Conservation (phyloP, 306 rosid genomes). For the Cicer bijugum region DNA sequence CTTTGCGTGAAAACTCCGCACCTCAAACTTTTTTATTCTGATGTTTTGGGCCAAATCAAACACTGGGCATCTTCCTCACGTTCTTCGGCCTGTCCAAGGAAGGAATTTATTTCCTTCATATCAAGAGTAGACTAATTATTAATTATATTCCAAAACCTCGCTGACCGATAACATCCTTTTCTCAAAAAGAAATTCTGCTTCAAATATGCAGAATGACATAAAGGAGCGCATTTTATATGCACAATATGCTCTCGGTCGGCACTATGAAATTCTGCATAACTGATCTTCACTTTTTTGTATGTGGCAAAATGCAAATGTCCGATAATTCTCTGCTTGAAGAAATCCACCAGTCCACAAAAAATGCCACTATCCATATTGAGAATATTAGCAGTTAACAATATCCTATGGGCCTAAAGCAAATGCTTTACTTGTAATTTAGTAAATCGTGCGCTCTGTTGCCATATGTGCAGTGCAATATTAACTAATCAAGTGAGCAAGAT, state of each 20-base stretch:
- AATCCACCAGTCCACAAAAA: no score
- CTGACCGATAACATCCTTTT: neutral
- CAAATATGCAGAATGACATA: conserved; percentile 39
- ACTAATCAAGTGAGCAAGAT: neutral
- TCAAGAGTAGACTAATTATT: conserved; percentile 14
- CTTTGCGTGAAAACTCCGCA: no score
- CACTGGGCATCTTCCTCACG: no score
- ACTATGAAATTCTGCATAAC: conserved; percentile 3
- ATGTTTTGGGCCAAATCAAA: no score
- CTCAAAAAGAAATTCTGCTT: neutral
- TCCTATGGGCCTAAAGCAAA: neutral
- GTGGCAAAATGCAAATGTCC: neutral
- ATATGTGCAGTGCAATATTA: no score
- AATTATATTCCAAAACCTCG: conserved; percentile 4
- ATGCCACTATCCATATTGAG: no score
- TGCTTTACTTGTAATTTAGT: neutral
- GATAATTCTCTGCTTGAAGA: neutral
- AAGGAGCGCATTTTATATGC: conserved; percentile 23
- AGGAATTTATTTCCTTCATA: neutral
- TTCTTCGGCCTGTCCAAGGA: neutral
- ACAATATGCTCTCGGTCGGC: neutral
- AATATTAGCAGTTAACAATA: neutral
- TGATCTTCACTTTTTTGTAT: conserved; percentile 4
- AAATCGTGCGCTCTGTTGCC: no score
- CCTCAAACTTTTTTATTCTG: no score